phyloP scores from a whole-genome alignment of 345 rosid genomes.

The Theobroma cacao region DNA sequence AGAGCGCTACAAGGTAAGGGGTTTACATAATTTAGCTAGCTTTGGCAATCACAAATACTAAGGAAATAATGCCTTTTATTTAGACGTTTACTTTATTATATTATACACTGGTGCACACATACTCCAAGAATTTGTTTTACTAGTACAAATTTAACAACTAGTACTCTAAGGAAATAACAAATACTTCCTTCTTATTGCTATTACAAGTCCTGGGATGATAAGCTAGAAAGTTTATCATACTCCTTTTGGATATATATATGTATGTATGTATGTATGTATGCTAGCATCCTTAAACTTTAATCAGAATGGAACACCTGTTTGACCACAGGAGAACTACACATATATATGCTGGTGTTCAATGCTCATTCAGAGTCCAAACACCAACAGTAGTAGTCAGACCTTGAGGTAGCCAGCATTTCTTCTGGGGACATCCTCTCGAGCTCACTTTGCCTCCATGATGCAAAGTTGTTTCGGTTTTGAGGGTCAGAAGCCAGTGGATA shows the following conservation, averaged over 20 bases:
- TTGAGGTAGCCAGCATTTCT: slow-evolving; percentile 62
- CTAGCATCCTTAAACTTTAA: no score
- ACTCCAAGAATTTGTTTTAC: not conserved
- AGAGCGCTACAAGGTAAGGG: no score
- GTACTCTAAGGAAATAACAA: slow-evolving; percentile 1
- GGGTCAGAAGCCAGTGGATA: slow-evolving; percentile 69
- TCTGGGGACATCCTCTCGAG: slow-evolving; percentile 82
- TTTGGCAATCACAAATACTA: no score
- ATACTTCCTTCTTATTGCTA: slow-evolving; percentile 5
- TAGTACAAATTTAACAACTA: not conserved
- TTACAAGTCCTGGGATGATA: not conserved
- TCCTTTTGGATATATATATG: not conserved
- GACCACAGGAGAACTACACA: no score
- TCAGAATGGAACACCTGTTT: no score
- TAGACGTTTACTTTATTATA: not conserved
- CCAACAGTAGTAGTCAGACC: slow-evolving; percentile 92
- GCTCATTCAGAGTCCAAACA: slow-evolving; percentile 57
- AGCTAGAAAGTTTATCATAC: not conserved
- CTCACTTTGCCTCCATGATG: slow-evolving; percentile 77
- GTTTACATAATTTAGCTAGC: no score
- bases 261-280: no score
- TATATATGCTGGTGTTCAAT: not conserved
- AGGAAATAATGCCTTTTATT: not conserved
- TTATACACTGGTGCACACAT: not conserved
- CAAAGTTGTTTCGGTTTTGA: slow-evolving; percentile 70